Evolutionary conservation across 352 stramenopile genomes (phyloP).

Genomic region (Phytopythium oedochilum): DNA sequence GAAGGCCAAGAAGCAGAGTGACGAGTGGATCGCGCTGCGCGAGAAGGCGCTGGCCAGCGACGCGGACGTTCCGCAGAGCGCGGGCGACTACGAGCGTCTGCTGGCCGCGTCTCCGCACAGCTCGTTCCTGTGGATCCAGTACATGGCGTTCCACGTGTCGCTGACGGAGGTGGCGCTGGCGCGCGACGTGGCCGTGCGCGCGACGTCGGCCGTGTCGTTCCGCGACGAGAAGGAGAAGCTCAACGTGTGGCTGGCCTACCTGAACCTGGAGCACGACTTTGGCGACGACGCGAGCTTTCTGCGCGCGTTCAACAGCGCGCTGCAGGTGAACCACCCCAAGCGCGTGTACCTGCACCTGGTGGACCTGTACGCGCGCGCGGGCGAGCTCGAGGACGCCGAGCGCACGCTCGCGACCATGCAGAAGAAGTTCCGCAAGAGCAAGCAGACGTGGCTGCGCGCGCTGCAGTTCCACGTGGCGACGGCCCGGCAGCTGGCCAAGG

Average conservation of each 20-base stretch:
- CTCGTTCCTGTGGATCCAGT: slow-evolving; percentile 97
- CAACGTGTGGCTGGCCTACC: slow-evolving; percentile 95
- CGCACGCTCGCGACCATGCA: slow-evolving; percentile 82
- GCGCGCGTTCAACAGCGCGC: slow-evolving; percentile 89
- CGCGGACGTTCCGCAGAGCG: slow-evolving; percentile 89
- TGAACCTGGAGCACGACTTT: slow-evolving; percentile 97
- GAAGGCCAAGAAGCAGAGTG: slow-evolving; percentile 89
- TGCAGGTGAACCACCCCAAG: slow-evolving; percentile 94
- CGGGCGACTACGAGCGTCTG: slow-evolving; percentile 94
- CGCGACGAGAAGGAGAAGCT: slow-evolving; percentile 96
- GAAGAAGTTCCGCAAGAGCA: slow-evolving; percentile 91
- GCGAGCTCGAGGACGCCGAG: slow-evolving; percentile 64
- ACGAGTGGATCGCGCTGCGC: slow-evolving; percentile 92
- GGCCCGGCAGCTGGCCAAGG: slow-evolving; percentile 56
- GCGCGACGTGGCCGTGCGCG: slow-evolving; percentile 90
- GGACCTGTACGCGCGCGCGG: slow-evolving; percentile 85
- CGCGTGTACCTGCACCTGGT: slow-evolving; percentile 94
- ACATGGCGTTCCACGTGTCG: slow-evolving; percentile 97
- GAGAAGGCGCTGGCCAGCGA: slow-evolving; percentile 92
- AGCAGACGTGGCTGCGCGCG: slow-evolving; percentile 86
- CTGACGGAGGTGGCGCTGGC: slow-evolving; percentile 92
- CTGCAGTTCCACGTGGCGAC: slow-evolving; percentile 85
- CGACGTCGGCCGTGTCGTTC: slow-evolving; percentile 94
- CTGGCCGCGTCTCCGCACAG: slow-evolving; percentile 92
- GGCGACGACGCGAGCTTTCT: slow-evolving; percentile 89